Conservation (phyloP, 139 green algal genomes). For the Micractinium conductrix region DNA sequence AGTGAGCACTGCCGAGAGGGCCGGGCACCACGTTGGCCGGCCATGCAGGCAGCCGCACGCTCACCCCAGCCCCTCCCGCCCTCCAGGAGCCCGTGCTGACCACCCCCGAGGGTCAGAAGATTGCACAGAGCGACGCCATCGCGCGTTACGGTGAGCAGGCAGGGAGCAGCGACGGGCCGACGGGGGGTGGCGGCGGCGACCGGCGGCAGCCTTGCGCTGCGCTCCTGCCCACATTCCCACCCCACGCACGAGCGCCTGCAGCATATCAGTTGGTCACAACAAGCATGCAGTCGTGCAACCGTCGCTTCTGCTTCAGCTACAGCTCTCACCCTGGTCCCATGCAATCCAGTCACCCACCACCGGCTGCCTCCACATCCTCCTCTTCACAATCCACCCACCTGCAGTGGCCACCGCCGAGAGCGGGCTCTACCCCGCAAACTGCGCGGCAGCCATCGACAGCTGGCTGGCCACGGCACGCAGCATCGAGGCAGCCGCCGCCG, state of each 20-base stretch:
- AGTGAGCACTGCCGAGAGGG: neutral
- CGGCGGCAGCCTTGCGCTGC: neutral
- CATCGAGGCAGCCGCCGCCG: conserved; percentile 50
- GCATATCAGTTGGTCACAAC: neutral
- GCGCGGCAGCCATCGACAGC: conserved; percentile 51
- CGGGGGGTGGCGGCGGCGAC: too few species aligned
- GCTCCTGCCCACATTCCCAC: neutral
- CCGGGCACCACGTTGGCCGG: neutral
- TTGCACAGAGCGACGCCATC: conserved; percentile 46
- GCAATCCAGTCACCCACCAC: neutral
- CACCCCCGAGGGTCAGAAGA: conserved; percentile 21
- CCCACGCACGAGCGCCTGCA: too few species aligned
- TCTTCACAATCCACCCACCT: neutral
- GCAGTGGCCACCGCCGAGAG: conserved; percentile 43
- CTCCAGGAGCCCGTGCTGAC: conserved; percentile 36
- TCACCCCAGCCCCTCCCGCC: neutral
- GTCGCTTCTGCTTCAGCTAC: too few species aligned
- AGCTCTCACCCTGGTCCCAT: too few species aligned
- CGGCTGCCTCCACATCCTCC: neutral
- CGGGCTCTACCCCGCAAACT: conserved; percentile 32
- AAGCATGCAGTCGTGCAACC: neutral
- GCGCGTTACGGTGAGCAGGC: conserved; percentile 46
- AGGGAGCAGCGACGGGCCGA: neutral
- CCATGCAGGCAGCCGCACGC: neutral
- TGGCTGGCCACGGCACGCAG: conserved; percentile 53